Base-by-base conservation (phyloP, 768 basidiomycete species). In the Leccinum barrowsii region DNA sequence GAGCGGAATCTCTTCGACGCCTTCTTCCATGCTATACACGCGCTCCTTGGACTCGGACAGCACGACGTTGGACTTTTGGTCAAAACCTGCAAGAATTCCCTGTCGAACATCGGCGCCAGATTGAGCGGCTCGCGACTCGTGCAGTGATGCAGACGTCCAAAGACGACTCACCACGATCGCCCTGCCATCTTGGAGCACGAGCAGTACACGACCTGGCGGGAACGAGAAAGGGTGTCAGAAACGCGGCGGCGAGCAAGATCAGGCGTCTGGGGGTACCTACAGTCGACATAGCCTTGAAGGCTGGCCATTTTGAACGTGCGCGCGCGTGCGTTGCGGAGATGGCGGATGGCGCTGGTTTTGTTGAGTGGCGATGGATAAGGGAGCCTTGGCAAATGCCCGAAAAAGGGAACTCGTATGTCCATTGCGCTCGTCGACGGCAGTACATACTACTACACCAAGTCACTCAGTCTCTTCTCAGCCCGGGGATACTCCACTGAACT, bases 41-140 rank as follows among this genome's bases (percentile, higher is more conserved):
- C 96, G 86, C 72, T 99, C 97, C 69, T 89, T 92, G 57, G 88
- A 90, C 70, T 95, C 92, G 13, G 95, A 89, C 57, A 99, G n/a
- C 40, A 99, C 94, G 67, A 98, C 85, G 73, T 98, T 98, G 32
- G 93, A 93, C 74, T 92, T 93, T 74, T 94, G 89, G 80, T 99
- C 97, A 67, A 84, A 95, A 52, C 96, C 96, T 40, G 89, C 89
- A 74, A 99, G 82, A 24, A 85, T 82, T 66, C 96, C 95, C 94
- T 96, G 69, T 7, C n/a, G 40, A 40, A 35, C 7, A 32, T 12
- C 48, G 30, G 26, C 1, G 19, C 28, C 24, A n/a, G 28, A 48
- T 48, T 51, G 47, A 47, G 50, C 28, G 21, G n/a, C 52, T 47
- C 19, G 46, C 46, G 30, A 10, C 40, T 42, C 10, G 40, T 40